phyloP scores from a whole-genome alignment of 1,284 basidiomycete genomes.

The Lentinula novae-zelandiae region DNA sequence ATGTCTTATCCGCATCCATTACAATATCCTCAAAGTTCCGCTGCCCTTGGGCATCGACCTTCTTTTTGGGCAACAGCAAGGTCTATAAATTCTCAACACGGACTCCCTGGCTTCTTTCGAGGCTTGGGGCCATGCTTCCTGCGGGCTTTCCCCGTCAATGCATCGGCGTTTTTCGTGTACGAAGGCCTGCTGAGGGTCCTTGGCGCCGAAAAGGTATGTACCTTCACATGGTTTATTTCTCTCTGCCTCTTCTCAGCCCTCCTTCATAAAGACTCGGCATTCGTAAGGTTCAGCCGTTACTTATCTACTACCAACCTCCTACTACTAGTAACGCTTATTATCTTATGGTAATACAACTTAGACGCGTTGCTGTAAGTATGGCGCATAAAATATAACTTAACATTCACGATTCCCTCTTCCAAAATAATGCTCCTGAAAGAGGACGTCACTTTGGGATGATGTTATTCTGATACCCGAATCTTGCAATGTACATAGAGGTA shows the following conservation, averaged over 20 bases:
- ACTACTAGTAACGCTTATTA: no score
- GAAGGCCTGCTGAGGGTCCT: constrained; percentile 63
- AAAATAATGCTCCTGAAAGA: no score
- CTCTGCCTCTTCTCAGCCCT: neutral
- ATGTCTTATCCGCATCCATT: constrained; percentile 50
- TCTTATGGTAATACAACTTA: no score
- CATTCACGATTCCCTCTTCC: no score
- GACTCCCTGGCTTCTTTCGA: constrained; percentile 58
- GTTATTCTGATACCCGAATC: no score
- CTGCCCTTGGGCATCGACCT: constrained; percentile 28
- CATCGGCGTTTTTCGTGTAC: constrained; percentile 69
- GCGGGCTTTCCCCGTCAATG: constrained; percentile 71
- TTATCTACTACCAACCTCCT: neutral
- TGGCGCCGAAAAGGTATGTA: constrained; percentile 43
- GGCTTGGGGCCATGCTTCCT: constrained; percentile 58
- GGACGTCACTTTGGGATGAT: no score
- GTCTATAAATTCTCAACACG: constrained; percentile 47
- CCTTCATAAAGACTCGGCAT: constrained; percentile 7
- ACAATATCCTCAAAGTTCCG: constrained; percentile 27
- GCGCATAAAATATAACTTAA: no score
- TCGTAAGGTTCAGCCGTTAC: neutral
- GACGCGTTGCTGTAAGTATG: no score
- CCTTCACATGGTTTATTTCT: neutral
- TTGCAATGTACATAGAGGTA: no score
- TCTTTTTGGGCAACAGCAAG: constrained; percentile 46